These are phyloP conservation scores for Hypoxylon sp. DNA, from an alignment of 2,329 filamentous ascomycete species.

Conservation along the genomic window DNA sequence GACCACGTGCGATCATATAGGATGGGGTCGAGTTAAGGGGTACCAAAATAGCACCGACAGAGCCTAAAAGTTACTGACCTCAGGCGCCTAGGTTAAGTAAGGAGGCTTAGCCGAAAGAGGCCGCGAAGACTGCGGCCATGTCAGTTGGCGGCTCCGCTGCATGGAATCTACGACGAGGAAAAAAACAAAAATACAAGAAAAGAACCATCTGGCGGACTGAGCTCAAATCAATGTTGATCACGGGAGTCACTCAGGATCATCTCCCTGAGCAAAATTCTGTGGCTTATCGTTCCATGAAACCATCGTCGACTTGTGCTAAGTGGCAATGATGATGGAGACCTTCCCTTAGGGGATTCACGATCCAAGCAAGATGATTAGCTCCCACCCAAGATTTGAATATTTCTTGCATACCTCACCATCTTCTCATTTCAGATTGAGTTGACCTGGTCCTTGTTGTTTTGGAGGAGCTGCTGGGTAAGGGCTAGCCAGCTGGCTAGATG, in stretches of 20 bases:
- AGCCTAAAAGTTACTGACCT: slow-evolving; percentile 17
- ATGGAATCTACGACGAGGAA: slow-evolving; percentile 6
- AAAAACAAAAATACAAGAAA: not conserved
- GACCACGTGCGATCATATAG: slow-evolving; percentile 1
- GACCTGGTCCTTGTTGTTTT: not conserved
- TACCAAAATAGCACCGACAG: slow-evolving; percentile 8
- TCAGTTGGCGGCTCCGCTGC: slow-evolving; percentile 3
- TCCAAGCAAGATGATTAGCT: slow-evolving; percentile 7
- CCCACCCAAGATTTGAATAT: slow-evolving; percentile 7
- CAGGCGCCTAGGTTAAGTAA: slow-evolving; percentile 26
- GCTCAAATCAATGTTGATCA: not conserved
- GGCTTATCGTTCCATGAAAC: not conserved
- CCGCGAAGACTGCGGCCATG: slow-evolving; percentile 7
- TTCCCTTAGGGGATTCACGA: slow-evolving; percentile 1
- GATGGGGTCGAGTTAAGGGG: slow-evolving; percentile 7
- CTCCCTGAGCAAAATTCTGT: slow-evolving; percentile 1
- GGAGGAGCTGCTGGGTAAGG: slow-evolving; percentile 2
- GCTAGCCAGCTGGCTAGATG: slow-evolving; percentile 9
- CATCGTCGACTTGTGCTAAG: not conserved
- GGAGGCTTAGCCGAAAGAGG: slow-evolving; percentile 27
- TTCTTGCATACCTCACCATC: slow-evolving; percentile 16
- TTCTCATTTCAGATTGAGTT: slow-evolving; percentile 15
- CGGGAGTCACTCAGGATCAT: not conserved
- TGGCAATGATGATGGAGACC: slow-evolving; percentile 1
- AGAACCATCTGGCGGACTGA: slow-evolving; percentile 3